Percentiles rank a stretch among this genome's conserved stretches.
These are phyloP conservation scores for Cryptococcus sp. DNA, from an alignment of 1,284 basidiomycete species.

Conservation along the genomic window DNA sequence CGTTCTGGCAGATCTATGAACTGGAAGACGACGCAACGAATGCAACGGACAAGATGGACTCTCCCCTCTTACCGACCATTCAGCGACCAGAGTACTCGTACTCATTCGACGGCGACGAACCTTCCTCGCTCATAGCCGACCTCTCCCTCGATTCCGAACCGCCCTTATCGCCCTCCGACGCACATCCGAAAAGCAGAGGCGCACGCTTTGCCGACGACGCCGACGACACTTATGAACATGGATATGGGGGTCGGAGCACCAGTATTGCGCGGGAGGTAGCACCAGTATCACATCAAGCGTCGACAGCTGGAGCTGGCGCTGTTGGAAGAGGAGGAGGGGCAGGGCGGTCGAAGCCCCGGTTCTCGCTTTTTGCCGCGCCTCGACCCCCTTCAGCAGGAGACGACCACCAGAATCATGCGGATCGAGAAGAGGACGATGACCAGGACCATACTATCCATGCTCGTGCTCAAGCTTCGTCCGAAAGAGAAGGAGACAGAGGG, in stretches of 20 bases:
- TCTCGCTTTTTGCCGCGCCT: conserved; percentile 18
- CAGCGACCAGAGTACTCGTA: conserved; percentile 5
- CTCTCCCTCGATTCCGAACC: conserved; percentile 10
- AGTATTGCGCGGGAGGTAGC: background rate
- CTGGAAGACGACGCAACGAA: no score
- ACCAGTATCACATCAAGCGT: background rate
- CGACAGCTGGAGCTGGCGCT: background rate
- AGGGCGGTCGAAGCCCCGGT: conserved; percentile 10
- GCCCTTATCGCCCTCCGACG: background rate
- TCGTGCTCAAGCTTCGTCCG: background rate
- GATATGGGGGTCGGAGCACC: no score
- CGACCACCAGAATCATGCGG: background rate
- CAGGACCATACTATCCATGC: conserved; percentile 8
- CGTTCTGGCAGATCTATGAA: no score
- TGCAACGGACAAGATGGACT: conserved; percentile 12
- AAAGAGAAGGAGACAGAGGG: background rate
- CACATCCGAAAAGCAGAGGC: background rate
- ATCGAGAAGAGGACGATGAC: conserved; percentile 3
- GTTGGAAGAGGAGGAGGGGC: background rate
- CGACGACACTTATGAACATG: background rate
- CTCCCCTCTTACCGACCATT: conserved; percentile 16
- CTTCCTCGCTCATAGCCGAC: conserved; percentile 6
- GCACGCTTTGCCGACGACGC: background rate
- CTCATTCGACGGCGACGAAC: conserved; percentile 5
- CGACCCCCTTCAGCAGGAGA: conserved; percentile 2